Conservation (phyloP, 78 protist genomes). For the Creolimax fragrantissima region DNA sequence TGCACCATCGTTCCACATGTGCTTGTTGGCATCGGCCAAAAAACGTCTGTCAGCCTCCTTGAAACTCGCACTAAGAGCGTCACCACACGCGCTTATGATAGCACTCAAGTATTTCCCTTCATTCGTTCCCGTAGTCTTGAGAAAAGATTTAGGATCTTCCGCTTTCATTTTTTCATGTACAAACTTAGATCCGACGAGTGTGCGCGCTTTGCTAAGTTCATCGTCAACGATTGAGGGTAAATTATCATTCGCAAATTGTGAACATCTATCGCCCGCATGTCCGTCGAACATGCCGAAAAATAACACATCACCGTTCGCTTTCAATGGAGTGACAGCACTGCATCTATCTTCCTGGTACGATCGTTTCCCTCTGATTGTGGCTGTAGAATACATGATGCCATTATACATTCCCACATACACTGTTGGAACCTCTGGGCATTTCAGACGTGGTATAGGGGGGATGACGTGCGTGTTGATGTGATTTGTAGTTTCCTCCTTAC, state of each 20-base stretch:
- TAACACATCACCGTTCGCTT: background rate
- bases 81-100: background rate
- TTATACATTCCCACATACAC: background rate
- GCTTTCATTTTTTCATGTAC: background rate
- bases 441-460: background rate
- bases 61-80: background rate
- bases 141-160: too few relatives aligned
- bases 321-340: background rate
- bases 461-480: too few relatives aligned
- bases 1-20: background rate
- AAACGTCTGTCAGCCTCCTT: background rate
- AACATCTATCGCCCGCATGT: background rate
- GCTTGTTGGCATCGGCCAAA: background rate
- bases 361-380: background rate
- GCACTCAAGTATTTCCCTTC: background rate
- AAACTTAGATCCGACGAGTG: background rate
- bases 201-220: background rate
- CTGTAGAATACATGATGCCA: background rate
- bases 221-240: background rate
- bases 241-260: background rate
- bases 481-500: too few relatives aligned
- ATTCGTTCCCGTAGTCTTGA: background rate
- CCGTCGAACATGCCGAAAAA: background rate
- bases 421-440: background rate
- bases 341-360: background rate